Conservation (phyloP, 345 rosid species). For the Hibiscus syriacus region DNA sequence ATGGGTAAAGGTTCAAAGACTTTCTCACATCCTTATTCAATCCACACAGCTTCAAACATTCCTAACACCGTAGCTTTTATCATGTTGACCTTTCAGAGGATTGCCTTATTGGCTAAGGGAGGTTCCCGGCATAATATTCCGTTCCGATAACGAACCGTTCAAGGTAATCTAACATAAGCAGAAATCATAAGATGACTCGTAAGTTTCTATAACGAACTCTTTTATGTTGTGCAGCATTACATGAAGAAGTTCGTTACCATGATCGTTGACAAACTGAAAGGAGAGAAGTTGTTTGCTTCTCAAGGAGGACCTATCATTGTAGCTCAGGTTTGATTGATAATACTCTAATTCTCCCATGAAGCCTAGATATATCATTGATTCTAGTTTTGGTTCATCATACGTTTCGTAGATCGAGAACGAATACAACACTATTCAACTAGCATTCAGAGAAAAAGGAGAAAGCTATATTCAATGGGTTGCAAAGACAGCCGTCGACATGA, state of each 20-base stretch:
- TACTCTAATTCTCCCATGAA: too few species aligned
- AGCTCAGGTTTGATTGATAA: constrained; percentile 23
- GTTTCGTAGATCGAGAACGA: constrained; percentile 67
- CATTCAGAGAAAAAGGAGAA: constrained; percentile 49
- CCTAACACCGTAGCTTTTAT: too few species aligned
- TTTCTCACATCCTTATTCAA: background rate
- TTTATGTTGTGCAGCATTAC: constrained; percentile 29
- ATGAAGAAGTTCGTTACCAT: constrained; percentile 46
- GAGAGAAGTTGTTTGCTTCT: constrained; percentile 51
- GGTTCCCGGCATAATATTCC: constrained; percentile 56
- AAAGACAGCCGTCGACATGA: constrained; percentile 38
- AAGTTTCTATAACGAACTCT: background rate
- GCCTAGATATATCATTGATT: too few species aligned
- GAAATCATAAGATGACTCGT: background rate
- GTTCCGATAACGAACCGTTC: constrained; percentile 65
- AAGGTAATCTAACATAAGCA: constrained; percentile 39
- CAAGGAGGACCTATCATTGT: constrained; percentile 78
- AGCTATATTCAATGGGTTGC: constrained; percentile 72
- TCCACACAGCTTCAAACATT: too few species aligned
- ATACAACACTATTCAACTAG: constrained; percentile 61
- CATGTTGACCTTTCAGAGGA: constrained; percentile 39
- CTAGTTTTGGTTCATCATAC: too few species aligned
- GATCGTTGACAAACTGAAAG: constrained; percentile 31
- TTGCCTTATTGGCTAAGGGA: constrained; percentile 90
- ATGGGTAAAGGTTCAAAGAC: constrained; percentile 49